phyloP scores from a whole-genome alignment of 352 stramenopile species.

The Achlya hypogyna region DNA sequence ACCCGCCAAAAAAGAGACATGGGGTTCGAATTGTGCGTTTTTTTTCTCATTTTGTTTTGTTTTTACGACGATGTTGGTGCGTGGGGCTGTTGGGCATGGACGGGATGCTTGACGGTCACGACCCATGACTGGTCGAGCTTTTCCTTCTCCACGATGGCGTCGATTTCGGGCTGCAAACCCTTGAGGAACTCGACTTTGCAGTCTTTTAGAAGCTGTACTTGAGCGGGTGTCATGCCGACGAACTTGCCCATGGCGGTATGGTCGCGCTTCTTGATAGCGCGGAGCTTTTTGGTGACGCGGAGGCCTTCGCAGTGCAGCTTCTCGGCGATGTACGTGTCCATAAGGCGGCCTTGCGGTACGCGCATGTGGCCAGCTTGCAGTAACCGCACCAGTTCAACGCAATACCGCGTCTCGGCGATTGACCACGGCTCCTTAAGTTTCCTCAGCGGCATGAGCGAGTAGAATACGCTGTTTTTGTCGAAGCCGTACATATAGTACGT shows the following conservation, averaged over 20 bases:
- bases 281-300: not conserved
- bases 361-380: conserved; percentile 9
- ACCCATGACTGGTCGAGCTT: conserved; percentile 4
- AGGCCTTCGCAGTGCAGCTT: conserved; percentile 17
- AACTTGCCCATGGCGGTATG: not conserved
- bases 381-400: not conserved
- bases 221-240: conserved; percentile 1
- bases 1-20: not conserved
- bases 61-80: not conserved
- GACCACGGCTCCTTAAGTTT: not conserved
- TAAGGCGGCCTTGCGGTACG: not conserved
- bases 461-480: conserved; percentile 19
- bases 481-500: conserved; percentile 20
- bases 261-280: conserved; percentile 2
- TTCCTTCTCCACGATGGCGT: not conserved
- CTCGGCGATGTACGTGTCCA: conserved; percentile 13
- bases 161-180: not conserved
- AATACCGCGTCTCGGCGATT: not conserved
- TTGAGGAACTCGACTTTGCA: conserved; percentile 3
- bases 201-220: conserved; percentile 3
- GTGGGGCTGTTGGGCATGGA: not conserved
- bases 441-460: conserved; percentile 5
- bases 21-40: conserved; percentile 5
- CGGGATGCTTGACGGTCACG: conserved; percentile 9
- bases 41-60: not conserved